Evolutionary conservation across 176 grass and related monocot genomes (phyloP).

Genomic region (Cymbopogon citratus): DNA sequence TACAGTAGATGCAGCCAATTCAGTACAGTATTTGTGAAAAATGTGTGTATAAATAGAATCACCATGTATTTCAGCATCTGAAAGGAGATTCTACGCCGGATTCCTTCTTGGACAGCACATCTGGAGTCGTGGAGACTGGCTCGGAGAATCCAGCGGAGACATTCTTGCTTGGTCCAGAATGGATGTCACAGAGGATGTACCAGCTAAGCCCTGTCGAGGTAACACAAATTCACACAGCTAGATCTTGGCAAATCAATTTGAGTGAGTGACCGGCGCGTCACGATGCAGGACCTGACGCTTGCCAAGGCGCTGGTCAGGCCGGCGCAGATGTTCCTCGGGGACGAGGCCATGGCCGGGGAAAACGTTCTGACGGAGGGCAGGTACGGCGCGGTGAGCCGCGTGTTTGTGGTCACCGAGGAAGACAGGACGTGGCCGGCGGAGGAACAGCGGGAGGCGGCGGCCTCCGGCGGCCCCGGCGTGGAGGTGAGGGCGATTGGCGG

Average conservation of each 20-base stretch:
- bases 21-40: no score
- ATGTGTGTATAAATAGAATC: no score
- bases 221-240: neutral
- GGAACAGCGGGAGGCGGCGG: neutral
- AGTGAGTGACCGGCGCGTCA: neutral
- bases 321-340: neutral
- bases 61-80: neutral
- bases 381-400: slow-evolving; percentile 9
- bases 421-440: slow-evolving; percentile 12
- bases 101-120: slow-evolving; percentile 1
- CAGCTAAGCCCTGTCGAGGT: slow-evolving; percentile 38
- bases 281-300: slow-evolving; percentile 12
- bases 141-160: neutral
- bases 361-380: neutral
- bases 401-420: slow-evolving; percentile 12
- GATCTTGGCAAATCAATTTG: neutral
- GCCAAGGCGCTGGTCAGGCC: slow-evolving; percentile 21
- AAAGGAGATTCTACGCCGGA: neutral
- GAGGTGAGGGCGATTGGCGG: slow-evolving; percentile 4
- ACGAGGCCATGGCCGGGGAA: neutral
- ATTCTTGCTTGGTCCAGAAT: slow-evolving; percentile 10
- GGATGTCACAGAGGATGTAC: slow-evolving; percentile 28
- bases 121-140: neutral
- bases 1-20: neutral
- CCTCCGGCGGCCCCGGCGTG: neutral